These are phyloP conservation scores for Trichoderma gracile DNA, from an alignment of 2,329 filamentous ascomycete species.

Conservation along the genomic window DNA sequence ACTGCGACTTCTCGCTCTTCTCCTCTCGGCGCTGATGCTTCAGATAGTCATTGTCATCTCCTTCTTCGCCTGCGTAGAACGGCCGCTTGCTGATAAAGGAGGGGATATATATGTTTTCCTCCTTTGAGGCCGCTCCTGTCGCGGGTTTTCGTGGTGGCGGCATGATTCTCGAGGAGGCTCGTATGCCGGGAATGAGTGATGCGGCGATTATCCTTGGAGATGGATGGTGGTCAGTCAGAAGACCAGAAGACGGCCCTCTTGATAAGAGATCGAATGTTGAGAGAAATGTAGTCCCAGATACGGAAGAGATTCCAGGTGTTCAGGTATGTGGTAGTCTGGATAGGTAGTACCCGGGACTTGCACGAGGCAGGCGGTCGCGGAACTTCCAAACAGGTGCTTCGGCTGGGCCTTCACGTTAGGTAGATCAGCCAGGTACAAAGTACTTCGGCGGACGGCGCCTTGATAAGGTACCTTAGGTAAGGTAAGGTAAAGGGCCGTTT, in stretches of 20 bases:
- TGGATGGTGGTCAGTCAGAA: no score
- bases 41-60: constrained; percentile 81
- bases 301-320: no score
- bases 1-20: constrained; percentile 73
- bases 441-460: neutral
- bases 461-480: neutral
- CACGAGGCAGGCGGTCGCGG: neutral
- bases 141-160: constrained; percentile 40
- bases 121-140: constrained; percentile 60
- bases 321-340: no score
- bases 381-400: neutral
- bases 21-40: constrained; percentile 78
- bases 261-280: neutral
- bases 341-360: neutral
- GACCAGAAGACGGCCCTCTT: neutral
- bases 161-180: constrained; percentile 8
- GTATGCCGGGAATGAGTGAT: no score
- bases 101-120: constrained; percentile 98
- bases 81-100: constrained; percentile 97
- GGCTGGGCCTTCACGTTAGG: no score
- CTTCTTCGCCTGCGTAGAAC: constrained; percentile 85
- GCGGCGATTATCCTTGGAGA: neutral
- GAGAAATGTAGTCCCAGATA: neutral
- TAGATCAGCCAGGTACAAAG: neutral
- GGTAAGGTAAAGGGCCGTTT: neutral